A percentile compares a stretch with the other conserved stretches of the same genome.
phyloP scores from a whole-genome alignment of 805 yeast genomes.

The Blastobotrys peoriensis region DNA sequence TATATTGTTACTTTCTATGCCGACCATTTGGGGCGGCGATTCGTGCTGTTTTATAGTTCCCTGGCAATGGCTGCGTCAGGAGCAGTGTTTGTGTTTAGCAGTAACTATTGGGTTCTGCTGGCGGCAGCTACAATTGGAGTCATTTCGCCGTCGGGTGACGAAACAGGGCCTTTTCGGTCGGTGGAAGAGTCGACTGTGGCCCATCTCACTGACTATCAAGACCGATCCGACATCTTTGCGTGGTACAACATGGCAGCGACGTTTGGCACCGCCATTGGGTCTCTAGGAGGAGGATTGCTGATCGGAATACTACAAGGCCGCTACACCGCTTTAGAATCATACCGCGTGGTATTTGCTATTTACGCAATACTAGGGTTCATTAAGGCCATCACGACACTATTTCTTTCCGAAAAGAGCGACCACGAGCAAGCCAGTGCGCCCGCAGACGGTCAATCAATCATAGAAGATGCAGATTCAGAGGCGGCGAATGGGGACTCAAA shows the following conservation, averaged over 20 bases:
- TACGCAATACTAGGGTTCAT: slow-evolving; percentile 50
- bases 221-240: slow-evolving; percentile 68
- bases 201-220: slow-evolving; percentile 46
- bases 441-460: background rate
- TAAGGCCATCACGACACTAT: slow-evolving; percentile 40
- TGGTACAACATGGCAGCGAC: slow-evolving; percentile 65
- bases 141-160: slow-evolving; percentile 83
- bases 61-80: slow-evolving; percentile 67
- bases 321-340: slow-evolving; percentile 39
- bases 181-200: slow-evolving; percentile 81
- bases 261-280: slow-evolving; percentile 69
- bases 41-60: slow-evolving; percentile 58
- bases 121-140: slow-evolving; percentile 77
- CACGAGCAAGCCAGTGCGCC: slow-evolving; percentile 15
- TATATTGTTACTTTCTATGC: slow-evolving; percentile 72
- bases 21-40: slow-evolving; percentile 60
- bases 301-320: slow-evolving; percentile 42
- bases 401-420: slow-evolving; percentile 44
- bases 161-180: slow-evolving; percentile 84
- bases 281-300: slow-evolving; percentile 54
- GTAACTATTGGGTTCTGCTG: slow-evolving; percentile 50
- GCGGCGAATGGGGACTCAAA: background rate
- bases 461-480: background rate
- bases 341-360: slow-evolving; percentile 49
- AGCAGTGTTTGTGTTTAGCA: slow-evolving; percentile 49